Percentiles rank a stretch among this genome's conserved stretches.
Conservation (phyloP, 768 basidiomycete genomes). For the Pisolithus orientalis region DNA sequence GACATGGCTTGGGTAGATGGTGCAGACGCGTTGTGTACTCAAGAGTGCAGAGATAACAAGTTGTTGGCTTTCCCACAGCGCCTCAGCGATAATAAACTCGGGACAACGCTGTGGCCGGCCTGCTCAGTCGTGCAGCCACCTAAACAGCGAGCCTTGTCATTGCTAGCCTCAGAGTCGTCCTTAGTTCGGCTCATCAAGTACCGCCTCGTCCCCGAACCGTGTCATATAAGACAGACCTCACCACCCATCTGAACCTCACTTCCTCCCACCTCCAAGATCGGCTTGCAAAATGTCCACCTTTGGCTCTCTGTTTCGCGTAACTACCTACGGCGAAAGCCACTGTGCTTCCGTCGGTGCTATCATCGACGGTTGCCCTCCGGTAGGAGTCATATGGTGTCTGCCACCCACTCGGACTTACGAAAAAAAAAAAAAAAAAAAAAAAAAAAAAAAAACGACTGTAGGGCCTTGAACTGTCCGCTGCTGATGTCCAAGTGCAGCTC, state of each 20-base stretch:
- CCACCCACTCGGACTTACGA: conserved; percentile 9
- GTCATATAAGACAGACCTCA: conserved; percentile 17
- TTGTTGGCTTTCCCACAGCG: neutral
- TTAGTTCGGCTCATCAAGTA: conserved; percentile 17
- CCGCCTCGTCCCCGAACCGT: conserved; percentile 8
- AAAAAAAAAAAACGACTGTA: conserved; percentile 23
- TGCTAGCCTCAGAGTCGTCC: conserved; percentile 5
- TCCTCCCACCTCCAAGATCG: neutral
- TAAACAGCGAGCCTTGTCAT: neutral
- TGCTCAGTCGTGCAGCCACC: too few species aligned
- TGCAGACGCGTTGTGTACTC: neutral
- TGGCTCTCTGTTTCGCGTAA: conserved; percentile 86
- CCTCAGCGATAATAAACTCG: too few species aligned
- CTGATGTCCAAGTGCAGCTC: conserved; percentile 88
- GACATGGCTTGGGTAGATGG: conserved; percentile 12
- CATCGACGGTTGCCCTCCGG: conserved; percentile 95
- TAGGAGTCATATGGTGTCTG: conserved; percentile 32
- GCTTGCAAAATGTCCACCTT: conserved; percentile 79
- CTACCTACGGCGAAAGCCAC: conserved; percentile 97
- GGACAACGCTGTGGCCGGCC: too few species aligned
- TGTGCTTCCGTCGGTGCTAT: conserved; percentile 96
- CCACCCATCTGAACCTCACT: conserved; percentile 2
- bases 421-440: neutral
- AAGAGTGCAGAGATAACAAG: neutral
- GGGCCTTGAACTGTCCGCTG: conserved; percentile 75